Conservation (phyloP, 192 early-diverging fungal genomes). For the Gonapodya sp. region DNA sequence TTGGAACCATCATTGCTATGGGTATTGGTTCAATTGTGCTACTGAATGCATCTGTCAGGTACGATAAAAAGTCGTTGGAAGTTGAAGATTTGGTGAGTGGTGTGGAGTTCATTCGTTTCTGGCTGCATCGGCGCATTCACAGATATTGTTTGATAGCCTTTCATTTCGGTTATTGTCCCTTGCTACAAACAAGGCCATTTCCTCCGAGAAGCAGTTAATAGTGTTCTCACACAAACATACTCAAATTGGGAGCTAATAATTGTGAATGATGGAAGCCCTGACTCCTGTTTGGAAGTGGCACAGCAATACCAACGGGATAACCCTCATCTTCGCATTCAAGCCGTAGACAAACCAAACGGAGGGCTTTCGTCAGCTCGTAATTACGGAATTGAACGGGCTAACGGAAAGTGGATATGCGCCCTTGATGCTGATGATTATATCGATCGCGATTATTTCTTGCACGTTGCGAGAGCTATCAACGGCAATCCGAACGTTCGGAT, state of each 20-base stretch:
- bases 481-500: neutral
- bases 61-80: neutral
- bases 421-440: slow-evolving; percentile 7
- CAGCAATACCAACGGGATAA: neutral
- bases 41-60: neutral
- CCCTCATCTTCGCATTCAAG: neutral
- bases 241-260: slow-evolving; percentile 5
- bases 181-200: slow-evolving; percentile 10
- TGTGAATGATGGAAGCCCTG: neutral
- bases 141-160: neutral
- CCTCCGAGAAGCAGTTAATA: neutral
- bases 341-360: neutral
- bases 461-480: neutral
- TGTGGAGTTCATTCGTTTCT: too few species aligned
- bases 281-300: neutral
- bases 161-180: slow-evolving; percentile 6
- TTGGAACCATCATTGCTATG: neutral
- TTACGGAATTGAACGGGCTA: slow-evolving; percentile 5
- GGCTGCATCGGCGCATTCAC: neutral
- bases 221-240: neutral
- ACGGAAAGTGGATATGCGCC: slow-evolving; percentile 8
- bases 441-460: neutral
- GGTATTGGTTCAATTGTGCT: neutral
- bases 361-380: slow-evolving; percentile 2
- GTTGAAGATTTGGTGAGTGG: neutral